These are phyloP conservation scores for Claviceps maximensis DNA, from an alignment of 2,329 filamentous ascomycete species.

Conservation along the genomic window DNA sequence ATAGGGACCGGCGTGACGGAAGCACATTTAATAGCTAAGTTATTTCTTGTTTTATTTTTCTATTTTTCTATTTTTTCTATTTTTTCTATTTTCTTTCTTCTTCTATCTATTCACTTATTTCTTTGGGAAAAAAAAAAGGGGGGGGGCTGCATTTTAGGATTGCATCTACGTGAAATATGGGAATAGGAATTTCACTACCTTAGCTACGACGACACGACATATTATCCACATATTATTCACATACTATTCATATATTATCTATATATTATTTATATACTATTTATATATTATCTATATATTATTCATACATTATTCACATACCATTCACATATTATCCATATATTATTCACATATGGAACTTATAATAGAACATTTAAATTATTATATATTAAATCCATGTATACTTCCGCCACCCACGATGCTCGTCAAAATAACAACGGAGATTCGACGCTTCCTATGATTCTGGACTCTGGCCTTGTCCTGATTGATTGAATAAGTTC, in stretches of 20 bases:
- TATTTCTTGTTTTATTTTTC: neutral
- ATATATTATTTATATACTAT: no score
- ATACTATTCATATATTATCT: no score
- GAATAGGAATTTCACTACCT: neutral
- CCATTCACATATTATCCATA: neutral
- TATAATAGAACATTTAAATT: neutral
- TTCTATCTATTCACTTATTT: neutral
- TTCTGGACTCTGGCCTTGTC: neutral
- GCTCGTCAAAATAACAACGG: neutral
- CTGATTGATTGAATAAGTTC: conserved; percentile 25
- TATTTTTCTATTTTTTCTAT: neutral
- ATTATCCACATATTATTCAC: neutral
- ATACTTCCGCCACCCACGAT: neutral
- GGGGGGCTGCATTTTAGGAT: no score
- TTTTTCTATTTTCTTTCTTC: neutral
- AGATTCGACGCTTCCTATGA: neutral
- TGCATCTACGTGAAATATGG: neutral
- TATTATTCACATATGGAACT: neutral
- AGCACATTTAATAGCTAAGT: no score
- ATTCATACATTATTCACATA: no score
- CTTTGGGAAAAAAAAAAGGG: neutral
- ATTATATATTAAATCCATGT: neutral
- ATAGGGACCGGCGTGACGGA: no score
- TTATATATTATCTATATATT: neutral
- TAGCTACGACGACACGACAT: conserved; percentile 1